Conservation (phyloP, 139 green algal species). For the Zygnema cylindricum region DNA sequence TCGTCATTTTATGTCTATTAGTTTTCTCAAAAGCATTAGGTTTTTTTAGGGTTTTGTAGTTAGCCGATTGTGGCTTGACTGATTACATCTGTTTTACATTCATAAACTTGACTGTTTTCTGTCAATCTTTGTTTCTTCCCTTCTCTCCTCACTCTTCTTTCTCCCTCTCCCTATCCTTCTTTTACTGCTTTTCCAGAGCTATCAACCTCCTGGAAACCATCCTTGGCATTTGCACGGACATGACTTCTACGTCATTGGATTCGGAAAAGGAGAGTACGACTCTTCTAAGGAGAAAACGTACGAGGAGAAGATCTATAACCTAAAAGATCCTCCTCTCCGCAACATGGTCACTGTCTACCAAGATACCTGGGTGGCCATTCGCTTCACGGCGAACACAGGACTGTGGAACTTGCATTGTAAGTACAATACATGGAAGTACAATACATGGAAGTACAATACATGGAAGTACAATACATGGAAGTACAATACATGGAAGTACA, state of each 20-base stretch:
- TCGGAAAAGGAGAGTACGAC: not conserved
- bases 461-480: too few relatives aligned
- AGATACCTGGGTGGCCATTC: not conserved
- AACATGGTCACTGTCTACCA: not conserved
- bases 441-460: too few relatives aligned
- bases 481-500: not conserved
- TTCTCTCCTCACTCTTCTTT: not conserved
- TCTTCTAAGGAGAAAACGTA: not conserved
- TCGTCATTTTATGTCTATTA: not conserved
- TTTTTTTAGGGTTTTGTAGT: too few relatives aligned
- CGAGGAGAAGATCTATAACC: constrained; percentile 1
- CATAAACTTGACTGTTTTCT: not conserved
- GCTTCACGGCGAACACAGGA: not conserved
- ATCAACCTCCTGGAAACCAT: constrained; percentile 2
- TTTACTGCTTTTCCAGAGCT: not conserved
- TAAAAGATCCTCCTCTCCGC: not conserved
- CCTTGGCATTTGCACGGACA: constrained; percentile 13
- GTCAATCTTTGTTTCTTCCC: not conserved
- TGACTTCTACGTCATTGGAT: not conserved
- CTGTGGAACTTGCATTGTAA: constrained; percentile 27
- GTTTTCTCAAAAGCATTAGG: too few relatives aligned
- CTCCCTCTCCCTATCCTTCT: not conserved
- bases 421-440: too few relatives aligned
- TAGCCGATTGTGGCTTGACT: too few relatives aligned
- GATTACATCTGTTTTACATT: too few relatives aligned